phyloP scores from a whole-genome alignment of 192 early-diverging fungal genomes.

The Coemansia sp. region DNA sequence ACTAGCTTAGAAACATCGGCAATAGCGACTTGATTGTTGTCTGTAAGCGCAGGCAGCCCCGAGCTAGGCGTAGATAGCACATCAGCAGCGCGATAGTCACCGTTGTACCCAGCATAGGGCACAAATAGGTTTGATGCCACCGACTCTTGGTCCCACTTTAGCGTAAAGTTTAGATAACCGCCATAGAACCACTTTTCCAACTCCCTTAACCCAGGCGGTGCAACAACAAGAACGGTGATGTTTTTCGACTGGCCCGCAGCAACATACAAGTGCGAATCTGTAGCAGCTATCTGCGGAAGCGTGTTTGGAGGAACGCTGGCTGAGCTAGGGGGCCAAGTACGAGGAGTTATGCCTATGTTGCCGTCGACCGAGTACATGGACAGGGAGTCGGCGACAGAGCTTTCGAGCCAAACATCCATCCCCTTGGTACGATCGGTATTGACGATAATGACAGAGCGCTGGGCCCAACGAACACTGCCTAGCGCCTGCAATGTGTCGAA shows the following conservation, averaged over 20 bases:
- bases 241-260: conserved; percentile 30
- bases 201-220: conserved; percentile 39
- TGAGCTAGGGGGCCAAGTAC: conserved; percentile 20
- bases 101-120: conserved; percentile 56
- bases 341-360: conserved; percentile 18
- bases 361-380: conserved; percentile 37
- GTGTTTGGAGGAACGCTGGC: conserved; percentile 4
- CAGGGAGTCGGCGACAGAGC: conserved; percentile 36
- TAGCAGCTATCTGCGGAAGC: conserved; percentile 11
- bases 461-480: conserved; percentile 17
- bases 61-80: conserved; percentile 22
- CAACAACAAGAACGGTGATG: conserved; percentile 29
- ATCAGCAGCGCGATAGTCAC: conserved; percentile 34
- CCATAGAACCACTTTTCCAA: conserved; percentile 55
- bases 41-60: conserved; percentile 25
- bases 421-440: conserved; percentile 33
- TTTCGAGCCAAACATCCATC: conserved; percentile 14
- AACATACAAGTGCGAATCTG: conserved; percentile 6
- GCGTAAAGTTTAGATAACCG: conserved; percentile 42
- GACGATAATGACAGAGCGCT: conserved; percentile 28
- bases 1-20: conserved; percentile 24
- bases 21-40: conserved; percentile 6
- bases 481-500: not conserved
- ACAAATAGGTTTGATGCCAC: conserved; percentile 18
- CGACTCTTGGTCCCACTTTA: conserved; percentile 28